Evolutionary conservation across 1,284 basidiomycete genomes (phyloP).

Genomic region (Moesziomyces sp.): DNA sequence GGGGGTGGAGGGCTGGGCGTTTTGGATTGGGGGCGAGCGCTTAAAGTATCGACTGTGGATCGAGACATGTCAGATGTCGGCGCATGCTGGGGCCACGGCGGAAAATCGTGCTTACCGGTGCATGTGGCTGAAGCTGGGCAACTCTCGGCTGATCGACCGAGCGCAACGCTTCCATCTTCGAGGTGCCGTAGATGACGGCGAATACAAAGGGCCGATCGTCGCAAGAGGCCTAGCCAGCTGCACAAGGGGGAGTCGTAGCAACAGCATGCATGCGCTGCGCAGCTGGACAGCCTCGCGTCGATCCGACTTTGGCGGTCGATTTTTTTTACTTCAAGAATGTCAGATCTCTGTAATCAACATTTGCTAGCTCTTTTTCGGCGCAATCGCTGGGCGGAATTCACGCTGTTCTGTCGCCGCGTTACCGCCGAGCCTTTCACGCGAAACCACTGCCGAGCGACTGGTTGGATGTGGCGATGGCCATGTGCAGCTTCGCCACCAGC

Average conservation of each 20-base stretch:
- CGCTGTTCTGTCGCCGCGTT: too few species aligned
- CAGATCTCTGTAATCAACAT: background rate
- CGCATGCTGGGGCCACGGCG: background rate
- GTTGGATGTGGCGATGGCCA: too few species aligned
- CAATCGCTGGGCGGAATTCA: too few species aligned
- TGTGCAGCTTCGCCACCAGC: too few species aligned
- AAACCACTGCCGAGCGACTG: background rate
- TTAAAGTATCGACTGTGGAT: slow-evolving; percentile 8
- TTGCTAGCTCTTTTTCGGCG: too few species aligned
- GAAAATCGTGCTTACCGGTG: background rate
- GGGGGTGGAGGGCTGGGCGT: too few species aligned
- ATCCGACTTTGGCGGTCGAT: background rate
- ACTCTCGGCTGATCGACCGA: background rate
- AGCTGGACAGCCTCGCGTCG: background rate
- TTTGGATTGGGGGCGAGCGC: background rate
- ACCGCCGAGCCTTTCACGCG: background rate
- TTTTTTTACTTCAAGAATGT: background rate
- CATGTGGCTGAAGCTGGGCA: background rate
- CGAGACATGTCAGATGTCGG: slow-evolving; percentile 16
- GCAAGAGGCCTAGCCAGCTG: background rate
- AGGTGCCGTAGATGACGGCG: background rate
- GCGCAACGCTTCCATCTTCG: background rate
- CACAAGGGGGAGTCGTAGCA: background rate
- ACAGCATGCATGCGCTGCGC: background rate
- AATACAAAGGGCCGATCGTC: background rate